Evolutionary conservation across 768 basidiomycete genomes (phyloP), one percentile per base, ranked within the genome.

Genomic region (Boletellus ananas): DNA sequence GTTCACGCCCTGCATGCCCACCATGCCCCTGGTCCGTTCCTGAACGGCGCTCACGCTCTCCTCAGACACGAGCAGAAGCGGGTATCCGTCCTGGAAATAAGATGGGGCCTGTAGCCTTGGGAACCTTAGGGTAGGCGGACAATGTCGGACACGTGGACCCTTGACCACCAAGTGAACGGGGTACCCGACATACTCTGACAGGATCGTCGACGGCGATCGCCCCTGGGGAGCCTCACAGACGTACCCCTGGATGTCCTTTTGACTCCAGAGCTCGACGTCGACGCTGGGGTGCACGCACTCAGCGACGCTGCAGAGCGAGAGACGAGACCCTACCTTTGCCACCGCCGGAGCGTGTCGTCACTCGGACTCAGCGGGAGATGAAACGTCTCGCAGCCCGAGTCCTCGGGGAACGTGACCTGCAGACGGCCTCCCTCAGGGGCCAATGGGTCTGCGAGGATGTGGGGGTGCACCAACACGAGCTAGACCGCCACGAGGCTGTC

Each of bases 11-110:
- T 74, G 78, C 49, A 58, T 67, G 41, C 78, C 79, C 34, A 78
- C 73, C 63, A 76, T 71, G 40, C 59, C 59, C 55, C 72, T 70
- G 43, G 80, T 65, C 40, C 76, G 74, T 46, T 71, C 66, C 56
- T 82, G 74, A 31, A 89, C 64, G 33, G 73, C 73, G 25, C 48
- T 61, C 56, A 84, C 72, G 58, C 81, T 84, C 68, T 90, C 83
- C 62, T 84, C 79, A 20, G 83, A 84, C 23, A 85, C 69, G 6
- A 90, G 59, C 31, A 87, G 67, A 43, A 91, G 58, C 1, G 88
- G 87, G 60, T 80, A 90, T 47, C 79, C 81, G 54, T 90, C 88
- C 64, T 89, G 84, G 62, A 77, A 87, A 51, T 76, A 70, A 5
- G 79, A 70, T 13, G 74, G 77, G 3, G 79, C 80, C 25, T 77